These are phyloP conservation scores for Neotropicomus parvogracilis DNA, from an alignment of 1,284 basidiomycete genomes.

Conservation along the genomic window DNA sequence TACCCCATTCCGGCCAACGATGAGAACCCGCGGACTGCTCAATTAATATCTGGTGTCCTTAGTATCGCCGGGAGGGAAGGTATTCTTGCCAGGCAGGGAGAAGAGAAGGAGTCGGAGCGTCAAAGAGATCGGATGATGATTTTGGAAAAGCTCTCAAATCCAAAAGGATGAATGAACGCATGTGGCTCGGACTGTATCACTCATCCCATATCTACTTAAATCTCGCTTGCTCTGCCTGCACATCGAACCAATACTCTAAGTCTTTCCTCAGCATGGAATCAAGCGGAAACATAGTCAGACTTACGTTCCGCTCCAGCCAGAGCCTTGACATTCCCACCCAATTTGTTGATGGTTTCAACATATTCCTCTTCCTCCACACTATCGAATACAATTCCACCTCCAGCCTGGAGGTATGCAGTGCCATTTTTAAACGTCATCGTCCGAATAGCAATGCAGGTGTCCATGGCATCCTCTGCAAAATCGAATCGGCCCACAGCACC, in stretches of 20 bases:
- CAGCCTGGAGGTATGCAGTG: constrained; percentile 90
- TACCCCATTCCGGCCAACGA: constrained; percentile 99
- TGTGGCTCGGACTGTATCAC: constrained; percentile 18
- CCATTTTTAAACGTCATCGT: constrained; percentile 98
- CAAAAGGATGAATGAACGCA: constrained; percentile 27
- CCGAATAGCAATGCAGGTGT: constrained; percentile 97
- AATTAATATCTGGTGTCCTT: constrained; percentile 87
- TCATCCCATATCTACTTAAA: constrained; percentile 28
- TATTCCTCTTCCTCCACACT: constrained; percentile 98
- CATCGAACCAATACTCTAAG: constrained; percentile 64
- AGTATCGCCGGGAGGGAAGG: constrained; percentile 91
- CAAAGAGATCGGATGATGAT: constrained; percentile 30
- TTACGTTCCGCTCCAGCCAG: constrained; percentile 87
- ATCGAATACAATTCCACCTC: constrained; percentile 97
- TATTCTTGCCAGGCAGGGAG: constrained; percentile 37
- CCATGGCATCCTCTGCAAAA: constrained; percentile 93
- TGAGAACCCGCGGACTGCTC: constrained; percentile 87
- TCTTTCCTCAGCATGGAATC: constrained; percentile 13
- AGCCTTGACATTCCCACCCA: constrained; percentile 83
- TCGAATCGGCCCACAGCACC: constrained; percentile 97
- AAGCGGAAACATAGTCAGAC: constrained; percentile 32
- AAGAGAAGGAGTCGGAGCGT: constrained; percentile 17
- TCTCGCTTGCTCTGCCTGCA: constrained; percentile 48
- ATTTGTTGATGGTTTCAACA: constrained; percentile 93
- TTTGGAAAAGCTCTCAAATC: constrained; percentile 26